A percentile compares a stretch with the other conserved stretches of the same genome.
phyloP scores from a whole-genome alignment of 345 rosid species.

The Brassica napus region Da-Ae NC_063438.1:20080001-20080500 shows the following conservation, averaged over 20 bases:
- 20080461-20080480: too few species aligned
- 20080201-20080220: not conserved
- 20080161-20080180: not conserved
- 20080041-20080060: too few species aligned
- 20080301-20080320: not conserved
- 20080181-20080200: not conserved
- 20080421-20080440: too few species aligned
- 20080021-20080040: too few species aligned
- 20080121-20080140: not conserved
- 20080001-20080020: too few species aligned
- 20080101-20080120: too few species aligned
- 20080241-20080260: not conserved
- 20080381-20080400: not conserved
- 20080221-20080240: too few species aligned
- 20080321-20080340: not conserved
- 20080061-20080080: too few species aligned
- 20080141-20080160: not conserved
- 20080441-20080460: too few species aligned
- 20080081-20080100: too few species aligned
- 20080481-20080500: too few species aligned
- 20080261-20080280: not conserved
- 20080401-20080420: too few species aligned
- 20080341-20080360: not conserved
- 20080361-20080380: not conserved
- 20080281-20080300: not conserved